Evolutionary conservation across 768 basidiomycete genomes (phyloP), one percentile per base, ranked within the genome.

Genomic region (Russula sp.): DNA sequence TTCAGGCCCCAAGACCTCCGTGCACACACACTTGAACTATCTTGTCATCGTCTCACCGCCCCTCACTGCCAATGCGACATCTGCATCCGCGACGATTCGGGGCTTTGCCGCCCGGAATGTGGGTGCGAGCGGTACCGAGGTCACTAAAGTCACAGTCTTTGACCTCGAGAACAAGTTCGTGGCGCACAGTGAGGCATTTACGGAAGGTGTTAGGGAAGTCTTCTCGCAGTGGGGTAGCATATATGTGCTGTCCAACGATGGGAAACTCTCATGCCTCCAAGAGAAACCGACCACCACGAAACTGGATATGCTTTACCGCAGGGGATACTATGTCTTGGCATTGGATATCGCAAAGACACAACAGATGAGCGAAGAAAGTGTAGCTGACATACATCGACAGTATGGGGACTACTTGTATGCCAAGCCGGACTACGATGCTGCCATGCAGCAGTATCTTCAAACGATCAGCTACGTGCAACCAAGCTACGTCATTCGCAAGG

Each of bases 401-500:
- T 96, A 94, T 69, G 96, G 93, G 1, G 95, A 98, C 69, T 85
- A 94, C 69, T 77, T 98, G 13, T 98, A 99, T 70, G 69, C 77
- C 18, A 97, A 96, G 72, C 88, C 87, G 5, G 93, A 98, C 68
- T 96, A 88, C 67, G 97, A 98, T 63, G 88, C 85, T 6, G 88
- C 95, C 0, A 96, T 98, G 90, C 81, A 83, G 39, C 93, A 97
- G 70, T 98, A 89, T 70, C 75, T 97, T 34, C 83, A 90, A 70
- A 98, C 97, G 0, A 87, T 98, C 20, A 92, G 96, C 0, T 78
- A 85, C 50, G 76, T 97, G 0, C 90, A 93, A 64, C 92, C 95
- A 0, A 97, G 94, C 70, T 97, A 98, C 74, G 94, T 98, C 38
- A 93, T 98, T 54, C 85, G 97, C 67, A 99, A 98, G 82, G 96